phyloP scores from a whole-genome alignment of 495 filamentous ascomycete genomes.

The Clavariopsis aquatica region DNA sequence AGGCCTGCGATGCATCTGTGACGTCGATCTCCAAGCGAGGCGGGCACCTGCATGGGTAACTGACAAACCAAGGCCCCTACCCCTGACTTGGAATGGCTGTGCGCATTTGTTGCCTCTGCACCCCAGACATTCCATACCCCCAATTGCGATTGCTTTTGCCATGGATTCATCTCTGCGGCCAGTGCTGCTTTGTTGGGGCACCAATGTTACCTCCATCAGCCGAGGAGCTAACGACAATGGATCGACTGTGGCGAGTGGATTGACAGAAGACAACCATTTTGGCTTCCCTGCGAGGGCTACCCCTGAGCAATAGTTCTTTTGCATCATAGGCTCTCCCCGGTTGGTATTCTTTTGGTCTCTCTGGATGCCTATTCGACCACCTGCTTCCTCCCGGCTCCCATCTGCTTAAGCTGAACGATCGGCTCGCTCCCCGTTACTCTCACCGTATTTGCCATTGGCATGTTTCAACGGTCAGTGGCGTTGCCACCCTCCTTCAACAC shows the following conservation, averaged over 20 bases:
- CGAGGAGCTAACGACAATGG: neutral
- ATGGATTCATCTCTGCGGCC: neutral
- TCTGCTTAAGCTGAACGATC: slow-evolving; percentile 21
- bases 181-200: neutral
- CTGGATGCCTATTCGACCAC: slow-evolving; percentile 4
- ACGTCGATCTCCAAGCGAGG: slow-evolving; percentile 34
- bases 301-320: slow-evolving; percentile 16
- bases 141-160: neutral
- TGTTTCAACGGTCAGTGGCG: slow-evolving; percentile 28
- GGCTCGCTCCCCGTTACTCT: slow-evolving; percentile 3
- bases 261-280: neutral
- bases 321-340: neutral
- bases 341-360: neutral
- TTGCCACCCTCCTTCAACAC: neutral
- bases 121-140: neutral
- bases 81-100: neutral
- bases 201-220: neutral
- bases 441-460: slow-evolving; percentile 21
- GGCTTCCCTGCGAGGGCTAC: slow-evolving; percentile 8
- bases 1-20: slow-evolving; percentile 17
- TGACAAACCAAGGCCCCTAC: neutral
- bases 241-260: neutral
- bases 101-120: neutral
- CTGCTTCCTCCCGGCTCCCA: neutral
- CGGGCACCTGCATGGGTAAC: neutral